These are phyloP conservation scores for Solanum aculeatissimum DNA, from an alignment of 305 asterid genomes.

Conservation along the genomic window DNA sequence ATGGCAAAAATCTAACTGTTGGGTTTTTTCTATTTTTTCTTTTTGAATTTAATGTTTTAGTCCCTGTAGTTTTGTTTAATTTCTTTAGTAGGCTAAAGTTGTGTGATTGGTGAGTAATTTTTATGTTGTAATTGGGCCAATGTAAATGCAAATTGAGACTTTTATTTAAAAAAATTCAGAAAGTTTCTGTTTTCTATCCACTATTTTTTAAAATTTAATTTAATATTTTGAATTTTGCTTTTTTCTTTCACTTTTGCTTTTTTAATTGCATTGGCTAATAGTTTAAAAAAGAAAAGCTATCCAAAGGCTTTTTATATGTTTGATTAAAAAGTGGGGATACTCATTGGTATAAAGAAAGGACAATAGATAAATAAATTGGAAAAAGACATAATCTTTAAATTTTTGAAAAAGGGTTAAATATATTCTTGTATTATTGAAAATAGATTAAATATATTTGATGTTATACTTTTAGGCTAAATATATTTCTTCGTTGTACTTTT, in stretches of 20 bases:
- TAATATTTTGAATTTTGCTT: not conserved
- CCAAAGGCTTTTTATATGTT: not conserved
- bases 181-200: not conserved
- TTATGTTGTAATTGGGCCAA: constrained; percentile 12
- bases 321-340: not conserved
- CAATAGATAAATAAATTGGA: not conserved
- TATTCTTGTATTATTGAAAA: too few species aligned
- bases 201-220: not conserved
- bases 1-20: constrained; percentile 14
- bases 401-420: too few species aligned
- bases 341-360: not conserved
- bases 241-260: not conserved
- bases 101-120: constrained; percentile 2
- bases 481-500: too few species aligned
- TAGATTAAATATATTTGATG: too few species aligned
- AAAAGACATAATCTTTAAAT: too few species aligned
- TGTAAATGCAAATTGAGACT: not conserved
- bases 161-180: not conserved
- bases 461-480: too few species aligned
- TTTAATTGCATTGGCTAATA: not conserved
- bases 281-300: not conserved
- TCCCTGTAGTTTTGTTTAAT: constrained; percentile 15
- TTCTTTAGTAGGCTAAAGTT: not conserved
- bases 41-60: not conserved
- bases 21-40: not conserved